Percentiles rank a stretch among this genome's conserved stretches.
Evolutionary conservation across 2,329 filamentous ascomycete genomes (phyloP).

Genomic region (Botryotinia convoluta): DNA sequence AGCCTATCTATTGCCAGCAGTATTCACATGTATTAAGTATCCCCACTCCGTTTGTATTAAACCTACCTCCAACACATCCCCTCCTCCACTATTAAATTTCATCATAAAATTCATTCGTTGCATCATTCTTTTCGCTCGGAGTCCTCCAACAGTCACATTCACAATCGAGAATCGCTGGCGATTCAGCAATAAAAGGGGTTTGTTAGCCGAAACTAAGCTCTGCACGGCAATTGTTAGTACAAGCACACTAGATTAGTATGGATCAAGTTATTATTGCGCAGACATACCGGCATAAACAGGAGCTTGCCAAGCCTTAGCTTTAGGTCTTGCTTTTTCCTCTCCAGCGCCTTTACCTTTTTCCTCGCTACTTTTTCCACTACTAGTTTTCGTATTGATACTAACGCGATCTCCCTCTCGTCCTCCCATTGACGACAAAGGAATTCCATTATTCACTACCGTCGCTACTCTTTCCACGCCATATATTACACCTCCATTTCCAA

Average conservation of each 20-base stretch:
- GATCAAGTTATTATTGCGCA: background rate
- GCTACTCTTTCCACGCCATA: constrained; percentile 31
- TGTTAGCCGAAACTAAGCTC: constrained; percentile 16
- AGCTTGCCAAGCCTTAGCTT: constrained; percentile 44
- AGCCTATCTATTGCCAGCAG: background rate
- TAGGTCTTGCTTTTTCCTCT: constrained; percentile 36
- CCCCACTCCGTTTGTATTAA: background rate
- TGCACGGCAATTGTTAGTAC: constrained; percentile 1
- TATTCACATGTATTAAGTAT: background rate
- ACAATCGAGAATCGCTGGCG: background rate
- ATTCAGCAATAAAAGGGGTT: background rate
- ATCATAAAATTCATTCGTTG: background rate
- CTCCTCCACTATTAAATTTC: background rate
- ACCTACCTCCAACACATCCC: background rate
- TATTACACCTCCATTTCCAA: constrained; percentile 29
- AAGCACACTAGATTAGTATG: background rate
- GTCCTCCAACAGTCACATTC: background rate
- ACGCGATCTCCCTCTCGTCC: constrained; percentile 24
- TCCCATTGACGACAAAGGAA: constrained; percentile 13
- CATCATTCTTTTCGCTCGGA: background rate
- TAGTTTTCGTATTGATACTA: constrained; percentile 31
- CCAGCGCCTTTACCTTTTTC: constrained; percentile 32
- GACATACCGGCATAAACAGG: constrained; percentile 42
- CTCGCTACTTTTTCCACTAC: constrained; percentile 31
- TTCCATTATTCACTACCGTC: constrained; percentile 20